Percentiles rank a stretch among this genome's conserved stretches.
Conservation (phyloP, 805 yeast genomes). For the Saccharomycopsis sp. region DNA sequence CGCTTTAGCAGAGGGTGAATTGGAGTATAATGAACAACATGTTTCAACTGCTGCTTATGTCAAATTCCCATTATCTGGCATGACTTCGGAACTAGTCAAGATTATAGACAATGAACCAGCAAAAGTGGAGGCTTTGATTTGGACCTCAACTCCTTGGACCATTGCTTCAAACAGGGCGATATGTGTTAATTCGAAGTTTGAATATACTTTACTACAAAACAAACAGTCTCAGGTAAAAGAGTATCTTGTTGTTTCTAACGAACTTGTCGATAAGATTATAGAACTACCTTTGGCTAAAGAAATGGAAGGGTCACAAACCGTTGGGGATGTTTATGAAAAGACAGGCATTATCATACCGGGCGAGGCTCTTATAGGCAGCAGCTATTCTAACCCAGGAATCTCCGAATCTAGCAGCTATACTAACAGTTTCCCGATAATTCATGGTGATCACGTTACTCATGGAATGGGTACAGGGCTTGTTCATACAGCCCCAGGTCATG, state of each 20-base stretch:
- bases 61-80: constrained; percentile 48
- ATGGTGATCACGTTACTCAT: constrained; percentile 76
- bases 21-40: constrained; percentile 76
- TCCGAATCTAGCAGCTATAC: constrained; percentile 24
- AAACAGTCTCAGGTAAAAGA: constrained; percentile 31
- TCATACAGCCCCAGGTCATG: constrained; percentile 98
- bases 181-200: constrained; percentile 53
- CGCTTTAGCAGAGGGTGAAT: constrained; percentile 93
- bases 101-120: not conserved
- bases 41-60: constrained; percentile 62
- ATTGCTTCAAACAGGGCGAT: constrained; percentile 82
- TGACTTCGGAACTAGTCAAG: constrained; percentile 15
- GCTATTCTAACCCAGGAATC: constrained; percentile 53
- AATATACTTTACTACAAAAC: constrained; percentile 46
- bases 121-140: constrained; percentile 46
- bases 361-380: constrained; percentile 30
- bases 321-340: constrained; percentile 17
- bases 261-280: constrained; percentile 37
- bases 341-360: constrained; percentile 36
- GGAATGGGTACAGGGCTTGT: constrained; percentile 91
- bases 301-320: constrained; percentile 12
- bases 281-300: constrained; percentile 25
- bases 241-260: constrained; percentile 49
- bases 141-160: constrained; percentile 99
- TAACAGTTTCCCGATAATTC: constrained; percentile 50